phyloP scores from a whole-genome alignment of 2,329 filamentous ascomycete genomes.

The Dothiorella sarmentorum region DNA sequence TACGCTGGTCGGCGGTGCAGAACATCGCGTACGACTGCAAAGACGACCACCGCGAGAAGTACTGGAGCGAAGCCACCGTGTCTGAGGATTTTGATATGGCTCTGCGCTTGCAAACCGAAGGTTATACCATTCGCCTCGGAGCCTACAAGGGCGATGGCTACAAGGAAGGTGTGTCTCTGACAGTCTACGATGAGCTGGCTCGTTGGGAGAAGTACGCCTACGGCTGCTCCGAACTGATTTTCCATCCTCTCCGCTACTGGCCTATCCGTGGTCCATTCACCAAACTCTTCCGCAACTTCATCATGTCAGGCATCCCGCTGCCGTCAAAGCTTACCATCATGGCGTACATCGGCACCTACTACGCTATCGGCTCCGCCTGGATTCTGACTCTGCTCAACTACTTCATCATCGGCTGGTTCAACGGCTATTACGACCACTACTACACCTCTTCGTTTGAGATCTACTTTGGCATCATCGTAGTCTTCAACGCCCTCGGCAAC shows the following conservation, averaged over 20 bases:
- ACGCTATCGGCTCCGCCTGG: constrained; percentile 74
- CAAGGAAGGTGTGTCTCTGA: constrained; percentile 79
- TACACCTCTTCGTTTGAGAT: constrained; percentile 74
- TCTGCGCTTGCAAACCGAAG: constrained; percentile 67
- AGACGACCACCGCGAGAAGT: constrained; percentile 68
- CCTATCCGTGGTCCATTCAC: constrained; percentile 72
- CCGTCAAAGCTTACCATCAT: constrained; percentile 73
- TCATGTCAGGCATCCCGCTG: constrained; percentile 69
- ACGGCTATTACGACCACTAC: constrained; percentile 72
- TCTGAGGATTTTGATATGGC: constrained; percentile 83
- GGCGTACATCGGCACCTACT: constrained; percentile 77
- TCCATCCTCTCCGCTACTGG: constrained; percentile 75
- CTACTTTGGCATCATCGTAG: constrained; percentile 75
- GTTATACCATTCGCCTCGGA: constrained; percentile 70
- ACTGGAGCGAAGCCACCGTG: constrained; percentile 77
- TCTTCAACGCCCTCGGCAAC: constrained; percentile 74
- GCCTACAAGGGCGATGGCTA: constrained; percentile 74
- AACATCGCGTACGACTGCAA: constrained; percentile 67
- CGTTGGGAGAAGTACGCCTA: constrained; percentile 88
- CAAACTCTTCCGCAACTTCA: constrained; percentile 70
- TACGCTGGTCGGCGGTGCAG: constrained; percentile 73
- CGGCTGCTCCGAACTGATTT: constrained; percentile 77
- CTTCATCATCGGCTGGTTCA: constrained; percentile 73
- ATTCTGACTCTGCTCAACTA: constrained; percentile 71
- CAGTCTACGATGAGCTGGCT: constrained; percentile 78